phyloP scores from a whole-genome alignment of 306 rosid genomes.

The Castanea mollissima region DNA sequence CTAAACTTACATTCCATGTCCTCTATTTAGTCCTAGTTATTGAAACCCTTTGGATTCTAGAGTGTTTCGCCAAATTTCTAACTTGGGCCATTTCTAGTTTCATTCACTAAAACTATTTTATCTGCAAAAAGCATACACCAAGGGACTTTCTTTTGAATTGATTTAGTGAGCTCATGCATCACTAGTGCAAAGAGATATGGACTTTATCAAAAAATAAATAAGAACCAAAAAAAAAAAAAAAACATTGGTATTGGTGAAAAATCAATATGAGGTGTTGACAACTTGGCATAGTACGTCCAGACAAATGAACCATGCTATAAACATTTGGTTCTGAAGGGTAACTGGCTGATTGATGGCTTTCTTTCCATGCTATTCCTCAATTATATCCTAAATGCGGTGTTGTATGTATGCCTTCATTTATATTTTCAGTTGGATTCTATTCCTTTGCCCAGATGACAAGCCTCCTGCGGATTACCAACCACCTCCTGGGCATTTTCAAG shows the following conservation, averaged over 20 bases:
- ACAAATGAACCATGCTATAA: neutral
- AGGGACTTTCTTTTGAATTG: too few relatives aligned
- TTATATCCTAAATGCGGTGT: constrained; percentile 10
- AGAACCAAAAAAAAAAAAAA: neutral
- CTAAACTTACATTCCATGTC: too few relatives aligned
- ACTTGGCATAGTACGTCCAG: neutral
- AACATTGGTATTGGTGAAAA: constrained; percentile 11
- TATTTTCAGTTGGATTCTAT: constrained; percentile 12
- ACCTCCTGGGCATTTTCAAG: constrained; percentile 58
- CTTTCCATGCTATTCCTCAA: neutral
- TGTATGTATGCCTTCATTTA: neutral
- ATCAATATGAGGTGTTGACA: constrained; percentile 7
- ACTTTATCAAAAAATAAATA: neutral
- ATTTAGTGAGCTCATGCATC: too few relatives aligned
- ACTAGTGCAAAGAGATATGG: neutral
- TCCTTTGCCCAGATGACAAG: constrained; percentile 58
- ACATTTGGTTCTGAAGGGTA: neutral
- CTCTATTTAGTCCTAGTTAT: too few relatives aligned
- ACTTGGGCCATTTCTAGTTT: too few relatives aligned
- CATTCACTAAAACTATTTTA: too few relatives aligned
- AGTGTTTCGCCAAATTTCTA: too few relatives aligned
- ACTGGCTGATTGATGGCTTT: neutral
- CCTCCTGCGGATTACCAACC: constrained; percentile 57
- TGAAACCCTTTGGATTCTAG: too few relatives aligned
- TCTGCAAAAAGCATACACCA: too few relatives aligned